Base-by-base conservation (phyloP, 306 rosid genomes). In the Ormosia emarginata region DNA sequence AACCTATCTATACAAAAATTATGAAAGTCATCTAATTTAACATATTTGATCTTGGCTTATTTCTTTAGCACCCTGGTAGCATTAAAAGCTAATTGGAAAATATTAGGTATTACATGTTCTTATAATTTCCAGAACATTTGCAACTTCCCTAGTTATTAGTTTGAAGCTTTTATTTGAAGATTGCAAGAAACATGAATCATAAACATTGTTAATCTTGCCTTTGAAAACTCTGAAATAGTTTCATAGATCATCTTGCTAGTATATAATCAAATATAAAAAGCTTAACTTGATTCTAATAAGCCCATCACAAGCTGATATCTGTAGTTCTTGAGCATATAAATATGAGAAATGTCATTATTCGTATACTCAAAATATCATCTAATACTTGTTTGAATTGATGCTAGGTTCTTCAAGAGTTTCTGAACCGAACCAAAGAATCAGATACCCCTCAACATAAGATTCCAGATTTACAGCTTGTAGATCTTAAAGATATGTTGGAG, bases 341-440 rank as follows among this genome's bases (percentile, higher is more conserved):
- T 46, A 63, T 39, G 74, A 77, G 41, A 11, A 30, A 14, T 70
- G 36, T 61, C 43, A 62, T 12, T 46, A 14, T 36, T 61, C 68
- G 33, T 73, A 56, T 47, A 52, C 57, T 49, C 43, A 58, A 68
- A 50, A 70, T 46, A 32, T 59, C 58, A 57, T 83, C 77, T 67
- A 78, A 82, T 33, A n/a, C 57, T 79, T 18, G 53, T 52, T 81
- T 84, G 41, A 68, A 47, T 67, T 75, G 78, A 75, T 72, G 76
- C 59, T 85, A 94, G 98, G 90, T 88, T 76, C 97, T 94, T 75
- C 95, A 90, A 88, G 95, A 94, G 82, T 94, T 92, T 82, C 85
- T 88, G 85, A 90, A 84, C 84, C 89, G 83, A 79, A 85, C 81
- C 90, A 94, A 90, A 88, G 91, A 85, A 47, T 79, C 89, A 72